phyloP scores from a whole-genome alignment of 2,329 filamentous ascomycete genomes.

The Arthrobotrys conoides region DNA sequence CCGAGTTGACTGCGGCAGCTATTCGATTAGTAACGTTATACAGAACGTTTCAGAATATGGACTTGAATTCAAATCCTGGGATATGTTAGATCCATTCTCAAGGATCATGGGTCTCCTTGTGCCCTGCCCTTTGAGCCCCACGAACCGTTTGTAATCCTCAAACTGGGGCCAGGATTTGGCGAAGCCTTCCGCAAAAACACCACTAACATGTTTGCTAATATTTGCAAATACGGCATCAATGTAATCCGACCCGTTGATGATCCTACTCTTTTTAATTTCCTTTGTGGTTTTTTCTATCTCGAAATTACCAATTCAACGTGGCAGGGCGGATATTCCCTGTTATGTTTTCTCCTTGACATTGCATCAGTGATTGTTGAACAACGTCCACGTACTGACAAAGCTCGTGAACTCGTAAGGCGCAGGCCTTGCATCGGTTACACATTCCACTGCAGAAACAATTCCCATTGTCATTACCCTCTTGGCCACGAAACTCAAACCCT shows the following conservation, averaged over 20 bases:
- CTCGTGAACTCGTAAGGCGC: conserved; percentile 24
- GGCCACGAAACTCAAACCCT: neutral
- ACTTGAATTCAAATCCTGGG: conserved; percentile 25
- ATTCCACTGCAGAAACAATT: conserved; percentile 22
- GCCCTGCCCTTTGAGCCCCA: neutral
- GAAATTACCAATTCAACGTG: conserved; percentile 2
- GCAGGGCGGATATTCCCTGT: neutral
- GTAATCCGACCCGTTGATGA: neutral
- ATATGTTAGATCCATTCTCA: neutral
- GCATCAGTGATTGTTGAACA: neutral
- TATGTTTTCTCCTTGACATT: neutral
- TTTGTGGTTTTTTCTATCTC: neutral
- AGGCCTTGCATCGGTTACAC: conserved; percentile 26
- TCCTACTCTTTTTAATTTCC: neutral
- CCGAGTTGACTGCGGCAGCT: conserved; percentile 5
- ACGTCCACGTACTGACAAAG: neutral
- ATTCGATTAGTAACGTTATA: conserved; percentile 11
- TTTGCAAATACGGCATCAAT: neutral
- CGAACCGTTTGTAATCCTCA: conserved; percentile 13
- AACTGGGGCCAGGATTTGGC: conserved; percentile 2
- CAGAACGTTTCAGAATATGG: neutral
- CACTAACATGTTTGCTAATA: neutral
- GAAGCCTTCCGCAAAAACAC: neutral
- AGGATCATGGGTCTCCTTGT: conserved; percentile 19
- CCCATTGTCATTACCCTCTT: neutral